phyloP scores from a whole-genome alignment of 345 rosid species.

The Camelina sativa region DNA sequence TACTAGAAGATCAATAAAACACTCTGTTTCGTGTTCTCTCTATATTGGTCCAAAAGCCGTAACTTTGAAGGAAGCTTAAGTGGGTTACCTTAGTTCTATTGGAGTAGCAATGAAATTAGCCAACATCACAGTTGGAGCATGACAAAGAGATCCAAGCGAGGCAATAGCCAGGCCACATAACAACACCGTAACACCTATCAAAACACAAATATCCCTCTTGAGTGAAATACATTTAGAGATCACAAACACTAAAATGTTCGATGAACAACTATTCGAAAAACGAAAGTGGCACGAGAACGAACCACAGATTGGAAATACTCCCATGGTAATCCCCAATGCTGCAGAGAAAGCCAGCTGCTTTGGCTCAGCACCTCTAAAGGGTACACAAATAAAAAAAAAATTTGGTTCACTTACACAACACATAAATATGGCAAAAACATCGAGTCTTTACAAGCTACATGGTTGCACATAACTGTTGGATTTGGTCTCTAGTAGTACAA shows the following conservation, averaged over 20 bases:
- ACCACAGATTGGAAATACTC: constrained; percentile 96
- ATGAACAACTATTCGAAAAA: background rate
- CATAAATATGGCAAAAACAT: background rate
- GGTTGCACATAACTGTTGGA: background rate
- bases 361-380: constrained; percentile 80
- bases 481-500: background rate
- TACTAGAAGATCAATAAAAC: background rate
- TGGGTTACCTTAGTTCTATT: constrained; percentile 75
- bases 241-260: constrained; percentile 1
- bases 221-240: background rate
- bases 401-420: background rate
- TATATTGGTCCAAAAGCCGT: background rate
- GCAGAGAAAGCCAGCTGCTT: constrained; percentile 87
- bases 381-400: background rate
- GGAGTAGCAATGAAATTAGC: constrained; percentile 90
- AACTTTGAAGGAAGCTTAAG: background rate
- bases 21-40: background rate
- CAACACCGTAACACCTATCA: constrained; percentile 80
- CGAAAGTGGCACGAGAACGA: constrained; percentile 26
- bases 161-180: constrained; percentile 88
- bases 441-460: constrained; percentile 1
- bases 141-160: constrained; percentile 68
- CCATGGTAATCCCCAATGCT: constrained; percentile 85
- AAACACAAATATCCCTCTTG: constrained; percentile 15
- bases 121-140: constrained; percentile 86